These are phyloP conservation scores for Obba rivulosa DNA, from an alignment of 768 basidiomycete species.

Conservation along the genomic window DNA sequence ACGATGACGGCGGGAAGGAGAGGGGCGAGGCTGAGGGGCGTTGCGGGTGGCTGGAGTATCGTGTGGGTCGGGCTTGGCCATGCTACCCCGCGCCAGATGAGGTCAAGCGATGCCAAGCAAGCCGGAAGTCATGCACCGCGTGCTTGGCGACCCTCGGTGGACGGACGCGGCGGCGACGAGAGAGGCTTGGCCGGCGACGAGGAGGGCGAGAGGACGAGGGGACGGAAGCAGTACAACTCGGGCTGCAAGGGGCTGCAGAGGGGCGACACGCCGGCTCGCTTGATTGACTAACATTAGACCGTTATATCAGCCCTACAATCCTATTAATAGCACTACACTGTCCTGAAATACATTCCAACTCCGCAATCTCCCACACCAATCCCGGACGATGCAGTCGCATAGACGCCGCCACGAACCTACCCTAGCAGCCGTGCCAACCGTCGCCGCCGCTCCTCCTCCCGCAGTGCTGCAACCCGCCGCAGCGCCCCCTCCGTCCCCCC, in stretches of 20 bases:
- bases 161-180: background rate
- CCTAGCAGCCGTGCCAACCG: conserved; percentile 27
- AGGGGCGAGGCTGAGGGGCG: conserved; percentile 9
- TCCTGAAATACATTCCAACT: conserved; percentile 11
- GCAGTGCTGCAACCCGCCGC: conserved; percentile 34
- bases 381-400: conserved; percentile 21
- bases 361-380: conserved; percentile 1
- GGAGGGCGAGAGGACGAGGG: background rate
- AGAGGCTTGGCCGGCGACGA: conserved; percentile 5
- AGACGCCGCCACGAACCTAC: conserved; percentile 14
- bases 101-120: conserved; percentile 11
- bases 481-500: conserved; percentile 29
- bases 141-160: background rate
- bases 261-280: conserved; percentile 35
- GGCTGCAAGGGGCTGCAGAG: conserved; percentile 6
- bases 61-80: conserved; percentile 23
- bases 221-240: background rate
- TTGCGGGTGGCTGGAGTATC: conserved; percentile 5
- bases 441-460: conserved; percentile 55
- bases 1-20: conserved; percentile 4
- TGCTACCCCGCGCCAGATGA: conserved; percentile 10
- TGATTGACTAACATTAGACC: conserved; percentile 36
- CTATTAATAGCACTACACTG: conserved; percentile 13
- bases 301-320: conserved; percentile 24
- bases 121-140: background rate